phyloP scores from a whole-genome alignment of 768 basidiomycete genomes.

The Chlorophyllum brunneum region DNA sequence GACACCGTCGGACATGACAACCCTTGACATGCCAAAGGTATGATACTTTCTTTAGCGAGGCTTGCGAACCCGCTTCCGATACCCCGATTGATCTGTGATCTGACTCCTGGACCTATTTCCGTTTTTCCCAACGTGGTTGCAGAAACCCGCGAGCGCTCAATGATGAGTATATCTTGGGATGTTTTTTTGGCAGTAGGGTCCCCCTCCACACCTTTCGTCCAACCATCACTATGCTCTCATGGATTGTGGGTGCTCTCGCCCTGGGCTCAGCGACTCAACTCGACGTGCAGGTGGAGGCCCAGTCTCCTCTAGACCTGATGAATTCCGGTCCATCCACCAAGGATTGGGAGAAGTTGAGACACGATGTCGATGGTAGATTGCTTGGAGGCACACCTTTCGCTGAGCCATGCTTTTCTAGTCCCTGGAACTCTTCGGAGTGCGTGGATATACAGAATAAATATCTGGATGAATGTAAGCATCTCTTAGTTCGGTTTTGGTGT shows the following conservation, averaged over 20 bases:
- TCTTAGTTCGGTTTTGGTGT: not conserved
- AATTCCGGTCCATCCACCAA: not conserved
- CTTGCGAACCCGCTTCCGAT: not conserved
- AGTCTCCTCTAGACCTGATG: not conserved
- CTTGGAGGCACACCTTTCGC: constrained; percentile 16
- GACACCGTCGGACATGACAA: not conserved
- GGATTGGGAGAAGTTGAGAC: constrained; percentile 15
- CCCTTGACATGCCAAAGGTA: not conserved
- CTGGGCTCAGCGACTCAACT: not conserved
- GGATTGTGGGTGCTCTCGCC: not conserved
- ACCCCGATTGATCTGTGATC: not conserved
- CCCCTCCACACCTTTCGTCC: not conserved
- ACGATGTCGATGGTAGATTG: constrained; percentile 17
- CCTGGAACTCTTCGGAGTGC: constrained; percentile 16
- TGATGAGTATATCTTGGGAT: not conserved
- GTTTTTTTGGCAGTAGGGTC: not conserved
- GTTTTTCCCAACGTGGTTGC: not conserved
- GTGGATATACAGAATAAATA: constrained; percentile 12
- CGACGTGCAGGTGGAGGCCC: not conserved
- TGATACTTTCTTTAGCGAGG: not conserved
- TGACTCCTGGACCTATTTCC: not conserved
- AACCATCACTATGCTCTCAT: constrained; percentile 1
- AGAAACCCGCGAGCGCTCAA: not conserved
- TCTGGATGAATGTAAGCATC: constrained; percentile 16
- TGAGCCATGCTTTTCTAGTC: constrained; percentile 18